A percentile compares a stretch with the other conserved stretches of the same genome.
Conservation (phyloP, 108 stramenopile genomes). For the Parmales sp. region DNA sequence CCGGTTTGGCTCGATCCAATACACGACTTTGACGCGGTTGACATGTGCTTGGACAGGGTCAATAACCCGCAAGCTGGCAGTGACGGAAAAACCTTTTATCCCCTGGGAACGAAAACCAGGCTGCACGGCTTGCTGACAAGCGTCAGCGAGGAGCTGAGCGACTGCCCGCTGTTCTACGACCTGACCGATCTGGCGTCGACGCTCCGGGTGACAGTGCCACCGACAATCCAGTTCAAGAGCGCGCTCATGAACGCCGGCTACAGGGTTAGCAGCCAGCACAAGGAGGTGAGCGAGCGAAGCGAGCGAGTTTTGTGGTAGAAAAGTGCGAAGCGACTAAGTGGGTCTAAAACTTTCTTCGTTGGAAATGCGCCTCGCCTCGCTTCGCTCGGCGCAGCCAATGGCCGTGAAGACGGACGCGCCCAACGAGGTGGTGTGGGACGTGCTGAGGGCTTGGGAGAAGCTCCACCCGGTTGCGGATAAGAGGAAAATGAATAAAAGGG, state of each 20-base stretch:
- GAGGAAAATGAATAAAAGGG: slow-evolving; percentile 40
- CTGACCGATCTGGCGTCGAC: slow-evolving; percentile 62
- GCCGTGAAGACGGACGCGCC: slow-evolving; percentile 94
- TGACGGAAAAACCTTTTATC: not conserved
- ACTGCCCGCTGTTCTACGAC: slow-evolving; percentile 82
- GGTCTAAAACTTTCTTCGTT: too few species aligned
- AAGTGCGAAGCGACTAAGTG: too few species aligned
- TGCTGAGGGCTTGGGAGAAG: slow-evolving; percentile 79
- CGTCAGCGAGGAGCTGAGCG: slow-evolving; percentile 80
- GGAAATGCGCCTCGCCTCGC: too few species aligned
- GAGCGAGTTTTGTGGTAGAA: too few species aligned
- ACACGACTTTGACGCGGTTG: slow-evolving; percentile 74
- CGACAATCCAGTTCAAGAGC: slow-evolving; percentile 54
- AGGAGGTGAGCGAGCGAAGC: slow-evolving; percentile 78
- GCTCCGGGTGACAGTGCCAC: slow-evolving; percentile 61
- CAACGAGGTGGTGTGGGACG: slow-evolving; percentile 79
- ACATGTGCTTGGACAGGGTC: slow-evolving; percentile 55
- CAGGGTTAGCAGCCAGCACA: slow-evolving; percentile 81
- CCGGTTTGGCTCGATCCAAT: slow-evolving; percentile 91
- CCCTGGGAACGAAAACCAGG: slow-evolving; percentile 45
- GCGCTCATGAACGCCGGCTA: slow-evolving; percentile 86
- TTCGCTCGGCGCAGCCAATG: too few species aligned
- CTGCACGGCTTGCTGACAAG: slow-evolving; percentile 76
- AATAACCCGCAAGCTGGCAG: slow-evolving; percentile 28
- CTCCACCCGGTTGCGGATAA: slow-evolving; percentile 58